Conservation (phyloP, 129 eudicot genomes). For the Silybum marianum region DNA sequence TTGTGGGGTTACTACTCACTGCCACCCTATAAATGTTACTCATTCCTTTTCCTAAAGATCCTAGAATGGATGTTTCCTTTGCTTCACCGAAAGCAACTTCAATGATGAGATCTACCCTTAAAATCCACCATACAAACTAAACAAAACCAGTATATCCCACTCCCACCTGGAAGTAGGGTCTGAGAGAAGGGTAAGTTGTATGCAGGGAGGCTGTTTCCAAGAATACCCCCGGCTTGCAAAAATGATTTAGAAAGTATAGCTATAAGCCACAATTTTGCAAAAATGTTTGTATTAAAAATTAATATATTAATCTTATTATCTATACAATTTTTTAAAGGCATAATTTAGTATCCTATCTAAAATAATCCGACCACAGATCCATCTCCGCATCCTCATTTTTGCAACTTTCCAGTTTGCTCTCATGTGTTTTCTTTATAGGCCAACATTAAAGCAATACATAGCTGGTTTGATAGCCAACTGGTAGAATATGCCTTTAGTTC, state of each 20-base stretch:
- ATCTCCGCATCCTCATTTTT: background rate
- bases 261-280: too few species aligned
- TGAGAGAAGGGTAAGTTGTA: too few species aligned
- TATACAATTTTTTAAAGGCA: background rate
- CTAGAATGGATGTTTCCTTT: background rate
- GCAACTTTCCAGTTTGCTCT: background rate
- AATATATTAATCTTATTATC: too few species aligned
- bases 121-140: background rate
- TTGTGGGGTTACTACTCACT: constrained; percentile 1
- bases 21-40: background rate
- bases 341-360: background rate
- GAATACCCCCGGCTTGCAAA: too few species aligned
- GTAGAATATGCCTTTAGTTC: background rate
- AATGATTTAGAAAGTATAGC: too few species aligned
- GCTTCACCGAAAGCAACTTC: background rate
- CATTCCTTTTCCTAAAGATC: background rate
- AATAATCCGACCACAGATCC: background rate
- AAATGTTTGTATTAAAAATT: too few species aligned
- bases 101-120: background rate
- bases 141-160: too few species aligned
- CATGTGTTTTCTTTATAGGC: background rate
- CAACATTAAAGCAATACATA: background rate
- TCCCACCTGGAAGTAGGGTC: too few species aligned
- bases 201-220: too few species aligned
- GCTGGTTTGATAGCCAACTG: background rate